Conservation (phyloP, 306 rosid species). For the Pyrus betulifolia region DNA sequence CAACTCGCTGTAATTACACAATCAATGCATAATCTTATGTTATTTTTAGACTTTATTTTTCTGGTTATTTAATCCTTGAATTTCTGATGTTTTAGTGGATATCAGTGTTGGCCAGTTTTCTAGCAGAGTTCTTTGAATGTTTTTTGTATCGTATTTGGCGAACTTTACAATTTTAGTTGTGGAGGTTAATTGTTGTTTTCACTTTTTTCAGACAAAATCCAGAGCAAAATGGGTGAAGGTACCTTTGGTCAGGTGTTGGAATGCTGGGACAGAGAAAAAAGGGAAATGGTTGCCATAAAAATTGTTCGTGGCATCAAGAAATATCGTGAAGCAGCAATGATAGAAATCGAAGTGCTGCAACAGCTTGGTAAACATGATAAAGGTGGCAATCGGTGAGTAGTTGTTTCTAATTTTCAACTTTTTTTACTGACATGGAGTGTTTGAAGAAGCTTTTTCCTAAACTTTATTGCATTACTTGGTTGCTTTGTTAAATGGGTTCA, state of each 20-base stretch:
- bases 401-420: not conserved
- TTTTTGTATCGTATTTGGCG: not conserved
- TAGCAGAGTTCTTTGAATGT: not conserved
- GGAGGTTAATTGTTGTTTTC: not conserved
- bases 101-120: not conserved
- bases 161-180: not conserved
- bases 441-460: constrained; percentile 12
- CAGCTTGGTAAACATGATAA: constrained; percentile 85
- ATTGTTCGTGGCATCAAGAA: constrained; percentile 85
- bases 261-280: constrained; percentile 91
- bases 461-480: not conserved
- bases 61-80: not conserved
- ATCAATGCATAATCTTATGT: not conserved
- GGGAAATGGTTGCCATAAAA: constrained; percentile 91
- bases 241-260: constrained; percentile 96
- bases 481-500: constrained; percentile 70
- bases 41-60: not conserved
- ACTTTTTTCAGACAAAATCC: constrained; percentile 62
- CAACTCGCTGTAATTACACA: constrained; percentile 93
- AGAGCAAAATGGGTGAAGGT: constrained; percentile 96
- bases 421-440: not conserved
- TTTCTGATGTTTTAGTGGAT: not conserved
- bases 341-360: constrained; percentile 84
- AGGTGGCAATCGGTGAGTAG: constrained; percentile 85
- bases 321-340: constrained; percentile 97